phyloP scores from a whole-genome alignment of 2,329 filamentous ascomycete genomes.

The Knufia petricola region DNA sequence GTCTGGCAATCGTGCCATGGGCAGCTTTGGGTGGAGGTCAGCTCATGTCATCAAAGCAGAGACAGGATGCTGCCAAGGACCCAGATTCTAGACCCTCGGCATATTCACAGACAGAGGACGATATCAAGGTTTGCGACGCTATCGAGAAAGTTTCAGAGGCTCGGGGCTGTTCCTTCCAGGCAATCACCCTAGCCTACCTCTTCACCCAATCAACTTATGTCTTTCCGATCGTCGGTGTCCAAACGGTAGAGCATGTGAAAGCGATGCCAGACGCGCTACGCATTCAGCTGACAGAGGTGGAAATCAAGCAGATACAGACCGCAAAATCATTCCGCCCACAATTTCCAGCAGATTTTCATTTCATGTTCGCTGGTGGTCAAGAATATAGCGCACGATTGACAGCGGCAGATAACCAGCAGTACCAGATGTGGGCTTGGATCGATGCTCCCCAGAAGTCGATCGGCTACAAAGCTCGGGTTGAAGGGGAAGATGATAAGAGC shows the following conservation, averaged over 20 bases:
- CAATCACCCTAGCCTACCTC: conserved; percentile 41
- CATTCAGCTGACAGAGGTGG: conserved; percentile 41
- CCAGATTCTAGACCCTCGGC: conserved; percentile 15
- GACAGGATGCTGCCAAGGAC: conserved; percentile 25
- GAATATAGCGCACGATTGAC: conserved; percentile 7
- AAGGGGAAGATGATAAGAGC: neutral
- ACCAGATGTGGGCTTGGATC: conserved; percentile 14
- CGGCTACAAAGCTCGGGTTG: neutral
- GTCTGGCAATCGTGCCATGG: conserved; percentile 51
- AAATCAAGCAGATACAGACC: conserved; percentile 46
- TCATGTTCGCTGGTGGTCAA: neutral
- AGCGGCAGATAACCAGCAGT: conserved; percentile 10
- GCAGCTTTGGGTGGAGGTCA: conserved; percentile 43
- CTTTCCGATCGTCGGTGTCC: conserved; percentile 44
- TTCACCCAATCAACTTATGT: conserved; percentile 43
- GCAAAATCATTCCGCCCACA: conserved; percentile 45
- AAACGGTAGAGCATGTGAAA: conserved; percentile 44
- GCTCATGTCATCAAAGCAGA: conserved; percentile 35
- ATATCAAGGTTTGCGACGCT: conserved; percentile 13
- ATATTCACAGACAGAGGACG: conserved; percentile 1
- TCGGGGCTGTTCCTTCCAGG: conserved; percentile 9
- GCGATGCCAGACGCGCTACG: conserved; percentile 48
- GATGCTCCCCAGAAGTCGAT: conserved; percentile 10
- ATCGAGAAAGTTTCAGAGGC: conserved; percentile 16
- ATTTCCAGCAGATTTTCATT: conserved; percentile 35